Conservation (phyloP, 176 grass and related monocot species). For the Melocanna baccifera region DNA sequence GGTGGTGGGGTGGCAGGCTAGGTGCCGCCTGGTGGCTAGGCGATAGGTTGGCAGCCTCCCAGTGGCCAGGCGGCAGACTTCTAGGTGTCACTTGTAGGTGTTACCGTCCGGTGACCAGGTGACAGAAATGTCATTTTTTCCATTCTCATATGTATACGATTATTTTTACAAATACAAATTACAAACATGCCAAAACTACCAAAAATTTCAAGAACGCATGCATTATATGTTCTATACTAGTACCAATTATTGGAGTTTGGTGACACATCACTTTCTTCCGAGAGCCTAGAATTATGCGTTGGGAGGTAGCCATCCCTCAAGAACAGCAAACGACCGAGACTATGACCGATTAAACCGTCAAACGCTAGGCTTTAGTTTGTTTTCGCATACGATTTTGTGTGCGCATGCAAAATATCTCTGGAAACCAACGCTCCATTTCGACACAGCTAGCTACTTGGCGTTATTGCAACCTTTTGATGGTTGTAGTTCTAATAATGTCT, state of each 20-base stretch:
- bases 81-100: too few species aligned
- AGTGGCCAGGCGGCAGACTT: too few species aligned
- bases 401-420: not conserved
- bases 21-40: too few species aligned
- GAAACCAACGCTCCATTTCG: not conserved
- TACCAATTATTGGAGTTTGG: not conserved
- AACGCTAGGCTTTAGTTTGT: not conserved
- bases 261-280: slow-evolving; percentile 26
- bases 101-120: too few species aligned
- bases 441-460: not conserved
- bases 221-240: too few species aligned
- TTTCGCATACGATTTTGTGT: not conserved
- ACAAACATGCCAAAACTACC: too few species aligned
- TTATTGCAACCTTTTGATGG: not conserved
- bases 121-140: too few species aligned
- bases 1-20: too few species aligned
- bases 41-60: too few species aligned
- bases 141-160: too few species aligned
- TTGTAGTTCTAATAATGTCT: not conserved
- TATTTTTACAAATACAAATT: too few species aligned
- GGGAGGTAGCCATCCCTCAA: slow-evolving; percentile 18
- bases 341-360: not conserved
- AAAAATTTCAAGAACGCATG: too few species aligned
- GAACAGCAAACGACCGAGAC: not conserved
- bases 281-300: slow-evolving; percentile 13